These are phyloP conservation scores for Echria macrotheca DNA, from an alignment of 495 filamentous ascomycete species.

Conservation along the genomic window DNA sequence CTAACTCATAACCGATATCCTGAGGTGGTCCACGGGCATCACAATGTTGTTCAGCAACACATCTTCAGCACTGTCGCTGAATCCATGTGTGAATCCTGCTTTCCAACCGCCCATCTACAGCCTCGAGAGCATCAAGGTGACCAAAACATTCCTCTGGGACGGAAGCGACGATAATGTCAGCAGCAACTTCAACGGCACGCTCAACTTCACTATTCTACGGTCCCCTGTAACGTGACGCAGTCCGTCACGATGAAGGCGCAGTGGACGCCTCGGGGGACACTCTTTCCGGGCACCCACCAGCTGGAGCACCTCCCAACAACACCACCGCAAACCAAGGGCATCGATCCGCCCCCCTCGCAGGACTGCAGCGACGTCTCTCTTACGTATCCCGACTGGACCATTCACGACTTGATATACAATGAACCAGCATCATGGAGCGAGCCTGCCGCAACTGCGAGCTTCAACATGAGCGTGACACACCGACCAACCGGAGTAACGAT, in stretches of 20 bases:
- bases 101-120: constrained; percentile 9
- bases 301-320: background rate
- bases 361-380: constrained; percentile 3
- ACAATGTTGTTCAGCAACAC: constrained; percentile 4
- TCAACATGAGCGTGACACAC: constrained; percentile 1
- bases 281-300: constrained; percentile 1
- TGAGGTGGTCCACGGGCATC: background rate
- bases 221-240: background rate
- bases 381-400: constrained; percentile 4
- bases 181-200: background rate
- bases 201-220: background rate
- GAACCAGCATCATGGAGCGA: constrained; percentile 1
- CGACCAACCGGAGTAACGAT: background rate
- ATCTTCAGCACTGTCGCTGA: background rate
- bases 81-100: background rate
- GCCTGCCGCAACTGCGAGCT: background rate
- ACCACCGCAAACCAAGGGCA: background rate
- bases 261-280: background rate
- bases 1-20: background rate
- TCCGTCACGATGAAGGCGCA: constrained; percentile 2
- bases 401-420: background rate
- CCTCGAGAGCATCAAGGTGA: background rate
- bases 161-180: background rate
- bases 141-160: background rate
- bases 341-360: constrained; percentile 2